Conservation (phyloP, 345 rosid genomes). For the Isatis tinctoria region DNA sequence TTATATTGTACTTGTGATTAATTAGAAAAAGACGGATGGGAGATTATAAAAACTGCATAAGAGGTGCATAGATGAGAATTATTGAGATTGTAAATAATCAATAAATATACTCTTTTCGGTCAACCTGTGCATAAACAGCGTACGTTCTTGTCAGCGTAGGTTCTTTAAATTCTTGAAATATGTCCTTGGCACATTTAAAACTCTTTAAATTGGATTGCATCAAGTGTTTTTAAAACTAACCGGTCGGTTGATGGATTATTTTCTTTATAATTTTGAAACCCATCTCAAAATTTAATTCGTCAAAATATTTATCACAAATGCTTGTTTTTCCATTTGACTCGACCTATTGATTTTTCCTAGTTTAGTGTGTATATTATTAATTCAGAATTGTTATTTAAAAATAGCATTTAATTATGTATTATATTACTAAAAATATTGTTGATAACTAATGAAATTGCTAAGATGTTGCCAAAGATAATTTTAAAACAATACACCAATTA, state of each 20-base stretch:
- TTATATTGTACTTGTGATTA: neutral
- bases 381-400: too few relatives aligned
- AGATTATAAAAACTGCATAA: neutral
- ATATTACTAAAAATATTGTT: too few relatives aligned
- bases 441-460: too few relatives aligned
- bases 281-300: neutral
- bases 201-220: slow-evolving; percentile 7
- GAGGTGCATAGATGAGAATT: neutral
- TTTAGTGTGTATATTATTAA: neutral
- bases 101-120: slow-evolving; percentile 17
- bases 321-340: neutral
- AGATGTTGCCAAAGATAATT: too few relatives aligned
- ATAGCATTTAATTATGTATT: too few relatives aligned
- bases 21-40: neutral
- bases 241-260: neutral
- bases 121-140: slow-evolving; percentile 32
- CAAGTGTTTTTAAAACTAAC: neutral
- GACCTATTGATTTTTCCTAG: neutral
- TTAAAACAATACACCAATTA: too few relatives aligned
- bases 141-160: slow-evolving; percentile 35
- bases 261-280: neutral
- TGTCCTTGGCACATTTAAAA: neutral
- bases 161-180: slow-evolving; percentile 19
- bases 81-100: slow-evolving; percentile 7
- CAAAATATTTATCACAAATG: neutral